phyloP scores from a whole-genome alignment of 306 rosid genomes.

The Glycine tomentella region DNA sequence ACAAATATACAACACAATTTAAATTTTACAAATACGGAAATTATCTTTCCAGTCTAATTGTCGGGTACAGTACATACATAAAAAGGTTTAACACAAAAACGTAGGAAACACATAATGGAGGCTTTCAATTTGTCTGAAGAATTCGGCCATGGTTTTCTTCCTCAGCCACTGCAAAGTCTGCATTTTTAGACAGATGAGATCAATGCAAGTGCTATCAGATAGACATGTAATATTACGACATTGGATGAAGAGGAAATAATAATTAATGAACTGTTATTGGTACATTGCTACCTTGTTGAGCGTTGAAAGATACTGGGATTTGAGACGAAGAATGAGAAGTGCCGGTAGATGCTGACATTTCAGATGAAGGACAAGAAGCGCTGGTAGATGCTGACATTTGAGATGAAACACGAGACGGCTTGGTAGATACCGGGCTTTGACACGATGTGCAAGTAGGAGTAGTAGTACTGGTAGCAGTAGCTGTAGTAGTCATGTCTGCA shows the following conservation, averaged over 20 bases:
- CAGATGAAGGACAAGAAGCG: neutral
- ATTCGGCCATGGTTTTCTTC: conserved; percentile 71
- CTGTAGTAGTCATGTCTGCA: conserved; percentile 12
- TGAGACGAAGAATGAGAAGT: neutral
- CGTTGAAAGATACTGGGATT: conserved; percentile 39
- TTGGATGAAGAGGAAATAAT: conserved; percentile 9
- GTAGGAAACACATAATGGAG: neutral
- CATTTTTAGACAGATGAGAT: conserved; percentile 46
- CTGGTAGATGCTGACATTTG: neutral
- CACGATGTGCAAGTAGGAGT: conserved; percentile 37
- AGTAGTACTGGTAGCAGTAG: no score
- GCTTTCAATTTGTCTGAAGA: conserved; percentile 77
- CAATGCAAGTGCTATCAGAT: neutral
- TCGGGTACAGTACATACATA: conserved; percentile 26
- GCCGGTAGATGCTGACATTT: conserved; percentile 27
- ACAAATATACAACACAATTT: conserved; percentile 40
- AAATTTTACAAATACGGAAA: conserved; percentile 43
- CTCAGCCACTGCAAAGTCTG: conserved; percentile 74
- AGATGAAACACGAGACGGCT: neutral
- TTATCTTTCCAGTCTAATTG: conserved; percentile 44
- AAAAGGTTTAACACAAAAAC: neutral
- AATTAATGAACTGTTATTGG: neutral
- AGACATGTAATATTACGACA: conserved; percentile 3
- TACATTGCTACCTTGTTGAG: conserved; percentile 60
- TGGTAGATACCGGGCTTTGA: neutral